These are phyloP conservation scores for Polyporus arcularius DNA, from an alignment of 768 basidiomycete species.

Conservation along the genomic window DNA sequence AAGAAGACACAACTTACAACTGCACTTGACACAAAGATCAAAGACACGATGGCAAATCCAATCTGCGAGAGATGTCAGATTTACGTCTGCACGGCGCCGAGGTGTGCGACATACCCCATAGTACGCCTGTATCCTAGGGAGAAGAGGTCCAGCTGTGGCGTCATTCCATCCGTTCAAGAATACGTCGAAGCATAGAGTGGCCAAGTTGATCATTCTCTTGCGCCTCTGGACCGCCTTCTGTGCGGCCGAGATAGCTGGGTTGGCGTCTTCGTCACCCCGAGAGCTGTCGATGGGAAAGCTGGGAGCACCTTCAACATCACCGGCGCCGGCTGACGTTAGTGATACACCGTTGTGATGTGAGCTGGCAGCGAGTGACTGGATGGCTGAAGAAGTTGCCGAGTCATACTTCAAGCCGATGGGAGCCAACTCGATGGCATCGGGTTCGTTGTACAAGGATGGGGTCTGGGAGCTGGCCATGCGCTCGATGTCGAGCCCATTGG, in stretches of 20 bases:
- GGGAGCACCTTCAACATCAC: too few species aligned
- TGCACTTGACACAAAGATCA: slow-evolving; percentile 57
- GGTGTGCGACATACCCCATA: slow-evolving; percentile 38
- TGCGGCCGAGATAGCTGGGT: slow-evolving; percentile 21
- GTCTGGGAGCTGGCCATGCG: too few species aligned
- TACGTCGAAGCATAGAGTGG: slow-evolving; percentile 56
- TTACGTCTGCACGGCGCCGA: neutral
- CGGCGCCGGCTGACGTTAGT: too few species aligned
- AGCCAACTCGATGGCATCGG: too few species aligned
- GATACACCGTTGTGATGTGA: too few species aligned
- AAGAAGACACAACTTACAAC: slow-evolving; percentile 20
- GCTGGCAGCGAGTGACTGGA: too few species aligned
- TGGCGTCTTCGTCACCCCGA: slow-evolving; percentile 3
- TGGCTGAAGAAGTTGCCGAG: too few species aligned
- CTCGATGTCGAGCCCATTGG: too few species aligned
- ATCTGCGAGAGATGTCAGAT: slow-evolving; percentile 33
- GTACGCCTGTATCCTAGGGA: slow-evolving; percentile 68
- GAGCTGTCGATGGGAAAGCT: too few species aligned
- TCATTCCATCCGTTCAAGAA: slow-evolving; percentile 80
- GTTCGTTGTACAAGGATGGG: too few species aligned
- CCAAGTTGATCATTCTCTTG: slow-evolving; percentile 45
- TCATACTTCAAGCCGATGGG: too few species aligned
- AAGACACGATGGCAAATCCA: slow-evolving; percentile 54
- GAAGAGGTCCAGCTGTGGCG: slow-evolving; percentile 68
- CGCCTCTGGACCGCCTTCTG: slow-evolving; percentile 16